Base-by-base conservation (phyloP, 1,139 yeast species). In the Nakaseomyces delphensis region DNA sequence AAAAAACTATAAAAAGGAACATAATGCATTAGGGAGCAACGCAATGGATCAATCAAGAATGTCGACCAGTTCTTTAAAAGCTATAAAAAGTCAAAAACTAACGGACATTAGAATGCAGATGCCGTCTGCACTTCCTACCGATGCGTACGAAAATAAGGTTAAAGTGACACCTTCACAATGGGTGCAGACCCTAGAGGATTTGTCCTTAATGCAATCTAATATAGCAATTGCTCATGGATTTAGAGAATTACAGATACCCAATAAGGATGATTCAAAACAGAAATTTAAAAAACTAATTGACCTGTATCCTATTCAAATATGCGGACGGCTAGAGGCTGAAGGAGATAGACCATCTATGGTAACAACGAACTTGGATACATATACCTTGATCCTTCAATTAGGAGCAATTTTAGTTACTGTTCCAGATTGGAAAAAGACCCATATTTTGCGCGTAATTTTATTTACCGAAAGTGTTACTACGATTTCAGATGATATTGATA, bases 161-260 rank as follows among this genome's bases (percentile, higher is more conserved):
- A 70, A 79, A 2, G 74, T 85, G 13, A 21, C 32, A 3, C 38
- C 37, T 9, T 74, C 74, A 39, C 89, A 86, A 57, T 91, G 97
- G 96, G 95, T 91, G 27, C 86, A 86, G 51, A 77, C 87, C 24
- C 75, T 91, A 24, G 98, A 91, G 58, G 98, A 91, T 60, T 69
- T 91, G 52, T 71, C 91, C n/a, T 70, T 87, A n/a, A 76, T 91
- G 81, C 86, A 84, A 56, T 84, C 94, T 1, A 89, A 94, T 40
- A 87, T 91, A 25, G 97, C 96, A 0, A 80, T 91, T 39, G 96
- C 97, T 0, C 86, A 85, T 39, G 95, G 95, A 8, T 91, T 91
- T 55, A 71, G 76, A 5, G 55, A 66, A 8, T 57, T 89, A 46
- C 68, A 73, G 10, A 65, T 83, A 16, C 95, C 95, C 0, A 60